These are phyloP conservation scores for Corymbia calophylla DNA, from an alignment of 441 rosid species.

Conservation along the genomic window DNA sequence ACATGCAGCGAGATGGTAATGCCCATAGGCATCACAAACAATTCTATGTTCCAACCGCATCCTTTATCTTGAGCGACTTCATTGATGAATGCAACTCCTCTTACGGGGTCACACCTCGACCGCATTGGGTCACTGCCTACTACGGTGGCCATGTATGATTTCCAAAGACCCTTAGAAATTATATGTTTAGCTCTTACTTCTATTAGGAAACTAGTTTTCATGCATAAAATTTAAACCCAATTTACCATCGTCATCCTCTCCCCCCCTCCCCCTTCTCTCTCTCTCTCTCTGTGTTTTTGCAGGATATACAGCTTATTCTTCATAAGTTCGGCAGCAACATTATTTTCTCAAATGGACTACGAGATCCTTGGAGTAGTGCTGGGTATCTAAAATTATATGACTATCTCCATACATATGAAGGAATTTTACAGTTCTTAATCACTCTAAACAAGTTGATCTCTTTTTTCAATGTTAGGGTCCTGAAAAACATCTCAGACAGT, in stretches of 20 bases:
- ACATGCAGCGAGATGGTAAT: constrained; percentile 20
- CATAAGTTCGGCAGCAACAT: not conserved
- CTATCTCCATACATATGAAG: not conserved
- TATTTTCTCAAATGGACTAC: not conserved
- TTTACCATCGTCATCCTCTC: not conserved
- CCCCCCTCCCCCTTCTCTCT: not conserved
- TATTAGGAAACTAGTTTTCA: not conserved
- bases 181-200: not conserved
- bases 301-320: not conserved
- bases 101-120: not conserved
- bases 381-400: not conserved
- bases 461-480: not conserved
- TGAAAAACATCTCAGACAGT: not conserved
- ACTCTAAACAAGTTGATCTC: not conserved
- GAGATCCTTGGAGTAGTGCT: not conserved
- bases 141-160: not conserved
- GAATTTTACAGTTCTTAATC: not conserved
- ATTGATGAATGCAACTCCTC: not conserved
- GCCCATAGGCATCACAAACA: constrained; percentile 6
- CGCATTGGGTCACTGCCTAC: not conserved
- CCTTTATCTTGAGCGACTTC: not conserved
- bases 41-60: constrained; percentile 8
- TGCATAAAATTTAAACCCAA: not conserved
- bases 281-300: fast-evolving
- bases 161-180: not conserved